Base-by-base conservation (phyloP, 805 yeast genomes). In the Sungouiella blattae region DNA sequence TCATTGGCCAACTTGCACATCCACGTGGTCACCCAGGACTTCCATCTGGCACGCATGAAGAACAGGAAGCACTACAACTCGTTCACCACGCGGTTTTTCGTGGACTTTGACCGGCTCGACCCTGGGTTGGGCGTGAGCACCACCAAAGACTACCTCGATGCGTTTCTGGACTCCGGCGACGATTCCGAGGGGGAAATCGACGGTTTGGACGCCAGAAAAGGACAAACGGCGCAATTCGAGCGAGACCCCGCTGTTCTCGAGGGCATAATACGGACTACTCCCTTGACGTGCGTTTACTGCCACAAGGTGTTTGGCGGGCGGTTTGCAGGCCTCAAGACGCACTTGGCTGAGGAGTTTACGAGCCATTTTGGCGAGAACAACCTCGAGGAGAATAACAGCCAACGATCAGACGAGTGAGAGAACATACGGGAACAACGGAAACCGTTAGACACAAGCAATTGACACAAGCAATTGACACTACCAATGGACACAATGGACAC, bases 21-120 rank as follows among this genome's bases (percentile, higher is more conserved):
- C 13, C 95, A 86, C 60, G 76, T 86, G 16, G 67, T 86, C 31
- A 78, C 88, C 0, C 64, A 61, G 32, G 95, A 86, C 55, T 72
- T 81, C 49, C 49, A 64, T 44, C 75, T 84, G 7, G 60, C 59
- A 0, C 49, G 64, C 17, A 37, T 85, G 60, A 85, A 83, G 53
- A 64, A 77, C 46, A 75, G 71, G 40, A 70, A 67, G 36, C 95
- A 86, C 55, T 85, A 77, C 55, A 80, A 80, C 50, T 79, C 88
- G 3, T 86, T 86, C 58, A 78, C 67, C 14, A 76, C 88, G 0
- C 47, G 49, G 0, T 86, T 86, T 52, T 84, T 85, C 38, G 76
- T 83, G 1, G 60, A 62, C 0, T 76, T 80, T 53, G 69, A n/a
- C n/a, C n/a, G n/a, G n/a, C n/a, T n/a, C n/a, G n/a, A n/a, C n/a